A percentile compares a stretch with the other conserved stretches of the same genome.
Conservation (phyloP, 1,284 basidiomycete species). For the Ceratobasidium sp. region DNA sequence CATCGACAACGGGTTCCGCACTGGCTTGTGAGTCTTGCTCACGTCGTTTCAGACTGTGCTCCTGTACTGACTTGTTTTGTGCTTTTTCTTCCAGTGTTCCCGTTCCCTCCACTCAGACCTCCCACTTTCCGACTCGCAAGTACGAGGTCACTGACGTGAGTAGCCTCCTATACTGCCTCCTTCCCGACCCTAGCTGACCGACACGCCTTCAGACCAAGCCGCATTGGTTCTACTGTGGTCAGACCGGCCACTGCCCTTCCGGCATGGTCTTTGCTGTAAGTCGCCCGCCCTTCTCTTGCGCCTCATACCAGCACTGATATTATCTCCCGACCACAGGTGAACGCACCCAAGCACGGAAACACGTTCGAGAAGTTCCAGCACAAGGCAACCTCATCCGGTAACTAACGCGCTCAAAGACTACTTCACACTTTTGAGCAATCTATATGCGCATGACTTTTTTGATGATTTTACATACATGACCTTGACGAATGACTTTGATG, state of each 20-base stretch:
- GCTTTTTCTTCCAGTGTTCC: slow-evolving; percentile 10
- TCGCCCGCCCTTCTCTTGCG: background rate
- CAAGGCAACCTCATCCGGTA: too few relatives aligned
- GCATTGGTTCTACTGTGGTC: slow-evolving; percentile 39
- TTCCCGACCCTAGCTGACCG: background rate
- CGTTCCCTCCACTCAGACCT: background rate
- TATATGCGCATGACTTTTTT: too few relatives aligned
- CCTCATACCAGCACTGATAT: too few relatives aligned
- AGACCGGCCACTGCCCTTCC: slow-evolving; percentile 24
- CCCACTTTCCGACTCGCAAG: slow-evolving; percentile 17
- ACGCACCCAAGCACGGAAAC: slow-evolving; percentile 34
- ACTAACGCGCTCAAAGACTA: too few relatives aligned
- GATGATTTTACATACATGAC: too few relatives aligned
- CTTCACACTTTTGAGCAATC: too few relatives aligned
- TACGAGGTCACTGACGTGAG: slow-evolving; percentile 31
- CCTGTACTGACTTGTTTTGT: slow-evolving; percentile 1
- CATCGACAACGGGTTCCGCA: slow-evolving; percentile 5
- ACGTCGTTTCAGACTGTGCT: background rate
- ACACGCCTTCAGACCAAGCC: slow-evolving; percentile 1
- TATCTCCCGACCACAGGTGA: too few relatives aligned
- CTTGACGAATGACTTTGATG: too few relatives aligned
- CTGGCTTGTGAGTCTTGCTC: slow-evolving; percentile 13
- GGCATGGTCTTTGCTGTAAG: slow-evolving; percentile 44
- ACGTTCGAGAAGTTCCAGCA: slow-evolving; percentile 36
- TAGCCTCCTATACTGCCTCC: background rate